These are phyloP conservation scores for Rhodotorula sp. DNA, from an alignment of 1,284 basidiomycete species.

Conservation along the genomic window DNA sequence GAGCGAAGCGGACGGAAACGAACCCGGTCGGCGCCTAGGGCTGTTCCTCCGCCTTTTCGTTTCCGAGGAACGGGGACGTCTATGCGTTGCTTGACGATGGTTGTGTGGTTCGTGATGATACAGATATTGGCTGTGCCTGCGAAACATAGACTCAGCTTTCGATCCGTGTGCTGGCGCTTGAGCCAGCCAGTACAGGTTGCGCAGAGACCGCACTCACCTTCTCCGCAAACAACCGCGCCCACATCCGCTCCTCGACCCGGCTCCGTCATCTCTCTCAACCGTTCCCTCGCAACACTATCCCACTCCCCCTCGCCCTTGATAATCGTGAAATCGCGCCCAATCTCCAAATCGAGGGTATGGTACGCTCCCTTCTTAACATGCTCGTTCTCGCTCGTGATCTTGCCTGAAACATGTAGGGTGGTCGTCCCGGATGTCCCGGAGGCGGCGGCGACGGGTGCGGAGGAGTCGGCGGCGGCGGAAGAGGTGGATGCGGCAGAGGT, in stretches of 20 bases:
- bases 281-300: conserved; percentile 81
- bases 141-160: no score
- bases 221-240: conserved; percentile 92
- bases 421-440: conserved; percentile 32
- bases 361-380: conserved; percentile 92
- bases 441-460: conserved; percentile 15
- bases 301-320: conserved; percentile 74
- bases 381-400: conserved; percentile 83
- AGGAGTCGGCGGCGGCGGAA: neutral
- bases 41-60: conserved; percentile 70
- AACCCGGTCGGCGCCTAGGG: conserved; percentile 70
- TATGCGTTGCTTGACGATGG: conserved; percentile 85
- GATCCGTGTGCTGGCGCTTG: no score
- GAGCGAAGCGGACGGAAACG: conserved; percentile 2
- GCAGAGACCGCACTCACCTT: conserved; percentile 57
- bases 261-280: conserved; percentile 81
- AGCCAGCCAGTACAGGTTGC: no score
- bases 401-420: conserved; percentile 80
- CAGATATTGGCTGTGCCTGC: conserved; percentile 87
- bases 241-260: conserved; percentile 95
- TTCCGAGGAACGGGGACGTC: conserved; percentile 89
- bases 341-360: conserved; percentile 92
- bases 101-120: conserved; percentile 94
- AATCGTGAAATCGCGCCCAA: conserved; percentile 86
- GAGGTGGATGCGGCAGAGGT: conserved; percentile 1